Base-by-base conservation (phyloP, 2,329 filamentous ascomycete species). In the Colletotrichum echinochloae region DNA sequence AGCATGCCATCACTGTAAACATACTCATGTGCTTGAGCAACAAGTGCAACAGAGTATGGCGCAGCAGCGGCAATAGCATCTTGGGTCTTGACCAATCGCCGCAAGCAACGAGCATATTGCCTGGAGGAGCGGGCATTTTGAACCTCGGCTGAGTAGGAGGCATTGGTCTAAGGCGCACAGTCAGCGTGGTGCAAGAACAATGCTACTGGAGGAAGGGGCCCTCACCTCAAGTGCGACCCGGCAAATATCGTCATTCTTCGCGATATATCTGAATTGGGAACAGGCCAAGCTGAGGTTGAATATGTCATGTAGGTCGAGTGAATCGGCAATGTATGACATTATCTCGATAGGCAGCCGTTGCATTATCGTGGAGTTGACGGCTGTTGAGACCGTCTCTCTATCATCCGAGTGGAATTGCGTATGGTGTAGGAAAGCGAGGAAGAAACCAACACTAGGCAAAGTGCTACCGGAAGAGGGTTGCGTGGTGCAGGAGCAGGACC, bases 1-100 rank as follows among this genome's bases (percentile, higher is more conserved):
- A 94, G 80, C 14, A 88, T 83, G 7, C 92, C 91, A 67, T 89
- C 84, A 23, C 83, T 82, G 76, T 92, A 94, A 2, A 90, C 78
- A 78, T 91, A 93, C 4, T 84, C 83, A 30, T 89, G 85, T 4
- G 86, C 90, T 62, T 88, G 82, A 4, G 86, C 91, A 39, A 94
- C 76, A 0, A 90, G 81, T 2, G 86, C 86, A 20, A 87, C 86
- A 0, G 88, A 84, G 76, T 89, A 94, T 0, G 92, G 92, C 39
- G 84, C 80, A 6, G 89, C 90, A 28, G 83, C 84, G 4, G 89
- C 84, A 57, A 92, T 82, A 28, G 92, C 89, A 61, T 87, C 79
- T 62, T 87, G 84, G 59, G 90, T 83, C 76, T 91, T 90, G 71
- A 88, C 87, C 12, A 91, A 82, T 55, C 86, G 83, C n/a, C 88